phyloP scores from a whole-genome alignment of 75 land plant species.

The Isoetes taiwanensis region DNA sequence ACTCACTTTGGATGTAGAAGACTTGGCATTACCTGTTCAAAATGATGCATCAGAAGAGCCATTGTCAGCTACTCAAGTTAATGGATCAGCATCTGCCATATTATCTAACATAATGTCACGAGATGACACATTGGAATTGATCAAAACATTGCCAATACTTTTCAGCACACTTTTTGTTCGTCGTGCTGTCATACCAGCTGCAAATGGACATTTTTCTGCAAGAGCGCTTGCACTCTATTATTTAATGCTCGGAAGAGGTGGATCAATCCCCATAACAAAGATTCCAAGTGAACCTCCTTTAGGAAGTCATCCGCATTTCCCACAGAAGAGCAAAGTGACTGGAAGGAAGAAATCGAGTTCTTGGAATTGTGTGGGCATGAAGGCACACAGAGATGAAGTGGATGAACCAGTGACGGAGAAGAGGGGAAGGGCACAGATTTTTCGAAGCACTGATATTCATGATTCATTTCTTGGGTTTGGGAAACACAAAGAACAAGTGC shows the following conservation, averaged over 20 bases:
- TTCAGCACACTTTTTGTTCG: conserved; percentile 68
- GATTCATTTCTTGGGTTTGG: conserved; percentile 72
- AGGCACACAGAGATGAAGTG: neutral
- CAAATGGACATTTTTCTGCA: conserved; percentile 96
- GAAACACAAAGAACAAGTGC: conserved; percentile 30
- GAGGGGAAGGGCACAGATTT: conserved; percentile 27
- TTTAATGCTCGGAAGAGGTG: conserved; percentile 53
- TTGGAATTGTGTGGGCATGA: conserved; percentile 17
- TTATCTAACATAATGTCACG: no score
- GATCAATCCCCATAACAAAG: conserved; percentile 43
- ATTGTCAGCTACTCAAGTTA: no score
- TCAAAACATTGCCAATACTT: conserved; percentile 38
- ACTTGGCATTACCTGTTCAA: no score
- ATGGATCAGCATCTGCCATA: no score
- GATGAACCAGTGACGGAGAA: conserved; percentile 7
- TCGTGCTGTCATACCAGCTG: conserved; percentile 85
- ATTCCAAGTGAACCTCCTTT: conserved; percentile 48
- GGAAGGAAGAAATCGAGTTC: neutral
- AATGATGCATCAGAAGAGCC: no score
- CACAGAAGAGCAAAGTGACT: conserved; percentile 9
- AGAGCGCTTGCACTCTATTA: conserved; percentile 93
- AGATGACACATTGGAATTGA: no score
- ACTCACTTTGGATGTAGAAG: conserved; percentile 48
- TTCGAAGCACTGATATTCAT: conserved; percentile 38
- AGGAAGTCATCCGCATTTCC: conserved; percentile 73